Evolutionary conservation across 148 eudicot genomes (phyloP).

Genomic region (Chenopodium album): DNA sequence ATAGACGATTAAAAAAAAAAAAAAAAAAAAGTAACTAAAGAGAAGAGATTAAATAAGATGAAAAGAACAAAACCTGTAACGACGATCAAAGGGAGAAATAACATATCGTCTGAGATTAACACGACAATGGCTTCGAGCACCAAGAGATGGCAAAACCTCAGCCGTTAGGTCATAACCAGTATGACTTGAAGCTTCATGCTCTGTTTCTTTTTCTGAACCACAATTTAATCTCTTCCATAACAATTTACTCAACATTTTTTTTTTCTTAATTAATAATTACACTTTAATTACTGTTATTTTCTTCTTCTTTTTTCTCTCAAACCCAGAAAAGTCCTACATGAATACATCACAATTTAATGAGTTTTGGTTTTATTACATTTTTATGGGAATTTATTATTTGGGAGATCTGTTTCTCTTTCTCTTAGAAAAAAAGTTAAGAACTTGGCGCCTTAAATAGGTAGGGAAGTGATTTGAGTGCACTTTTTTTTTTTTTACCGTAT

Average conservation of each 20-base stretch:
- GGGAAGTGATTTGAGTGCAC: no score
- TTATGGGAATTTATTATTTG: neutral
- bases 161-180: slow-evolving; percentile 33
- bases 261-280: neutral
- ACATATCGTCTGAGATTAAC: slow-evolving; percentile 44
- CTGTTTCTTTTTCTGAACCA: slow-evolving; percentile 11
- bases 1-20: no score
- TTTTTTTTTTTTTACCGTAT: no score
- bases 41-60: neutral
- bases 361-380: neutral
- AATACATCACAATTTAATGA: neutral
- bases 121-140: slow-evolving; percentile 52
- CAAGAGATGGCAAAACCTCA: slow-evolving; percentile 72
- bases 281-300: neutral
- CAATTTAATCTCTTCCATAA: slow-evolving; percentile 7
- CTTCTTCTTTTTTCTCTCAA: neutral
- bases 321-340: neutral
- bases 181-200: slow-evolving; percentile 19
- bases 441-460: no score
- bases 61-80: slow-evolving; percentile 48
- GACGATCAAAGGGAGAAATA: slow-evolving; percentile 58
- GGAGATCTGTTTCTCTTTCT: no score
- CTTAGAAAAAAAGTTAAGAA: no score
- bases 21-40: no score
- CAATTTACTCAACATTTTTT: neutral